Base-by-base conservation (phyloP, 805 yeast genomes). In the Candida yuanshanica region DNA sequence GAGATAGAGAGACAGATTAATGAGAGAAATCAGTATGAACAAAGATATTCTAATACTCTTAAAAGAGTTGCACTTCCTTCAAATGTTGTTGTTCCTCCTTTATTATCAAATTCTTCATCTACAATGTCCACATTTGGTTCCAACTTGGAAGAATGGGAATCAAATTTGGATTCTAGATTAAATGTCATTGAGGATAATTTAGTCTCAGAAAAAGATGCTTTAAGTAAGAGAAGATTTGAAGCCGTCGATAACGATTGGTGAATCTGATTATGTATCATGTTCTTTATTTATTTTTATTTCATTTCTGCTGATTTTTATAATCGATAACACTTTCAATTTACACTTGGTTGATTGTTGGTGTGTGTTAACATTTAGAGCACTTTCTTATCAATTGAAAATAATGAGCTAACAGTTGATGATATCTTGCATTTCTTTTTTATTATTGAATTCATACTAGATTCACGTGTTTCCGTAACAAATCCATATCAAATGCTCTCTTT, bases 111-210 rank as follows among this genome's bases (percentile, higher is more conserved):
- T 44, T 49, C 64, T n/a, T 51, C 62, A 2, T 51, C 66, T 9
- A 48, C 56, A 18, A 53, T 58, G 22, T 51, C 66, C 10, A 49
- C 62, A 17, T 59, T 60, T 27, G 59, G 62, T 3, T 64, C 69
- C 13, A 60, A 63, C 35, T 43, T 66, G 17, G 69, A 64, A 41
- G 63, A 62, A 53, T 66, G 70, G 70, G 69, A 65, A 43, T 54
- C 50, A 37, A 54, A 56, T 42, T 52, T 66, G 43, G 68, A 65
- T 27, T 51, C 50, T 35, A 56, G 68, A 48, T 48, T 66, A 35
- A 48, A 60, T 36, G 52, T 48, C 33, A 65, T 66, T 33, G 68
- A 62, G 26, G 49, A 50, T 41, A 52, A 51, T 36, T 36, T 53
- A 55, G 20, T 32, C 18, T 33, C 37, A 31, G 47, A 55, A 33